Evolutionary conservation across 1,284 basidiomycete genomes (phyloP).

Genomic region (Inonotus hispidus): DNA sequence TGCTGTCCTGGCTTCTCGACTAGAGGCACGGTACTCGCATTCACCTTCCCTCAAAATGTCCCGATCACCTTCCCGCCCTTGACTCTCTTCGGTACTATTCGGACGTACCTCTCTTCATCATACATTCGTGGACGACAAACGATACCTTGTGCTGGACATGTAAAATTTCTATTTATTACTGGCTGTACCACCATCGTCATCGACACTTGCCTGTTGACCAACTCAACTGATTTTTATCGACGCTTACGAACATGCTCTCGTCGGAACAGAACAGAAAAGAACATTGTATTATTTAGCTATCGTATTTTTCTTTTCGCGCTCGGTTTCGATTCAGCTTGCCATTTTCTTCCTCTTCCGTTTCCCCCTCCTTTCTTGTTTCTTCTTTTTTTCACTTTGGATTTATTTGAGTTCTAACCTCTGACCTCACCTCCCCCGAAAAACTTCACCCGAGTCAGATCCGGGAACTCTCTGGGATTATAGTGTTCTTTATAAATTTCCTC

Average conservation of each 20-base stretch:
- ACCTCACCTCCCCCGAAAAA: neutral
- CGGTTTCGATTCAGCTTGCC: neutral
- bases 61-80: neutral
- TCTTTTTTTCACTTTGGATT: neutral
- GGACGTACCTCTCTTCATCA: neutral
- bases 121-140: neutral
- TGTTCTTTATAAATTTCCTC: neutral
- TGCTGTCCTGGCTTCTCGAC: neutral
- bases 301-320: neutral
- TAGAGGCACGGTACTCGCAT: neutral
- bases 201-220: neutral
- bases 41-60: neutral
- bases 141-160: neutral
- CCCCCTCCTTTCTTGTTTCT: neutral
- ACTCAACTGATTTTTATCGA: neutral
- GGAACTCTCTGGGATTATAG: conserved; percentile 4
- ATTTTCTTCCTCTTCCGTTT: neutral
- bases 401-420: neutral
- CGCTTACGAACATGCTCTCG: neutral
- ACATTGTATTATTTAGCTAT: conserved; percentile 13
- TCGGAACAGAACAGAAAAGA: neutral
- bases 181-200: conserved; percentile 1
- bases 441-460: conserved; percentile 1
- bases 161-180: conserved; percentile 1
- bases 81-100: neutral